These are phyloP conservation scores for Dichotomocladium elegans DNA, from an alignment of 371 early-diverging fungal species.

Conservation along the genomic window DNA sequence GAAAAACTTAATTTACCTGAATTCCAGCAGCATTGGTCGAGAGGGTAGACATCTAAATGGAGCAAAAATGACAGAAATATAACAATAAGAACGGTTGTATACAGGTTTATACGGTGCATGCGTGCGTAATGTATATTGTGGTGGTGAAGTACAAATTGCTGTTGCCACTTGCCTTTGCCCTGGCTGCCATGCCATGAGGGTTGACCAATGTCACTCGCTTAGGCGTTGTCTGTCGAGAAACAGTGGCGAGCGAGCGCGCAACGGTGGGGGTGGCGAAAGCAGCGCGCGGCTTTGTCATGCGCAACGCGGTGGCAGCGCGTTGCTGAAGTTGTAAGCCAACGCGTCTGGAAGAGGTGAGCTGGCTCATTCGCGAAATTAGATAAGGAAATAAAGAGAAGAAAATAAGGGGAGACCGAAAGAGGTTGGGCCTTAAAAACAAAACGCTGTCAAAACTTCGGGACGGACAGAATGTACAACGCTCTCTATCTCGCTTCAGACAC, in stretches of 20 bases:
- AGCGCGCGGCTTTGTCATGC: neutral
- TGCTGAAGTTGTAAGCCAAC: constrained; percentile 10
- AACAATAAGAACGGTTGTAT: neutral
- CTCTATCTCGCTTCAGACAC: neutral
- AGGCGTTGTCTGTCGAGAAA: constrained; percentile 6
- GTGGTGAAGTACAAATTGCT: too few species aligned
- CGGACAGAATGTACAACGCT: neutral
- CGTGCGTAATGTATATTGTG: too few species aligned
- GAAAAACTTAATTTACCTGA: neutral
- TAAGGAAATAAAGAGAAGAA: constrained; percentile 2
- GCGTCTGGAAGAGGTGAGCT: constrained; percentile 22
- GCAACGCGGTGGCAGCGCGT: neutral
- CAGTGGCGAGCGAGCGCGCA: neutral
- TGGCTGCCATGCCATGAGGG: constrained; percentile 10
- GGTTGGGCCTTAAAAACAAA: too few species aligned
- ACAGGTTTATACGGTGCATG: too few species aligned
- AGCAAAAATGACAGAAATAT: neutral
- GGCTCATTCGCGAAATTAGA: constrained; percentile 26
- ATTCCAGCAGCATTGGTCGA: constrained; percentile 34
- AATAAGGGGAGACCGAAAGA: too few species aligned
- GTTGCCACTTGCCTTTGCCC: constrained; percentile 4
- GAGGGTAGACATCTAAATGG: constrained; percentile 15
- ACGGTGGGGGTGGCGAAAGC: constrained; percentile 1
- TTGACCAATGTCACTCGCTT: neutral
- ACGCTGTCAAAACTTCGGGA: too few species aligned